A percentile compares a stretch with the other conserved stretches of the same genome.
These are phyloP conservation scores for Pluteus cervinus DNA, from an alignment of 768 basidiomycete species.

Conservation along the genomic window DNA sequence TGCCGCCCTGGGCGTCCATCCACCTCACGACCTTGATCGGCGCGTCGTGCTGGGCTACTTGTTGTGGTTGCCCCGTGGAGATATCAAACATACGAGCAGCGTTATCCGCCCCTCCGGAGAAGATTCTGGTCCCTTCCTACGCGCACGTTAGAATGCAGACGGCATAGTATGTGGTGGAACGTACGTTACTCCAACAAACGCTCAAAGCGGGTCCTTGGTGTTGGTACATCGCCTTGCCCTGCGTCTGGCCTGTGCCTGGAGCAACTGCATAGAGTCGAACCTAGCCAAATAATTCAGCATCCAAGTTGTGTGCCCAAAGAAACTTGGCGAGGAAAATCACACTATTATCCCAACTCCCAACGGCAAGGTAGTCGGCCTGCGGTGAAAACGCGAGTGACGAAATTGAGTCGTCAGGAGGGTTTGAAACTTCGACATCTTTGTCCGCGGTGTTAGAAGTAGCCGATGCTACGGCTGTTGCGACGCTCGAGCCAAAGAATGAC, in stretches of 20 bases:
- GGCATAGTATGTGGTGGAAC: no score
- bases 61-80: conserved; percentile 68
- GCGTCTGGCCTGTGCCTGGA: conserved; percentile 44
- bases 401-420: conserved; percentile 64
- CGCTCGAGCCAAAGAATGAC: conserved; percentile 39
- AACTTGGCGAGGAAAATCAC: conserved; percentile 35
- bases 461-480: no score
- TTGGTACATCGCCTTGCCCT: conserved; percentile 63
- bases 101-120: conserved; percentile 93
- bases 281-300: conserved; percentile 31
- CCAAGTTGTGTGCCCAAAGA: conserved; percentile 2
- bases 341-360: conserved; percentile 72
- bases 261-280: conserved; percentile 73
- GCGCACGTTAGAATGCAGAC: no score
- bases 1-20: conserved; percentile 68
- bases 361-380: conserved; percentile 64
- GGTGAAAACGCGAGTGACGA: conserved; percentile 63
- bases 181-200: conserved; percentile 67
- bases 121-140: conserved; percentile 86
- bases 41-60: conserved; percentile 88
- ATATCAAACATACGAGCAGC: conserved; percentile 89
- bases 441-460: no score
- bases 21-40: conserved; percentile 79
- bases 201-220: conserved; percentile 71
- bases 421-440: conserved; percentile 55